Evolutionary conservation across 1,284 basidiomycete species (phyloP).

Genomic region (Boletus smithii): DNA sequence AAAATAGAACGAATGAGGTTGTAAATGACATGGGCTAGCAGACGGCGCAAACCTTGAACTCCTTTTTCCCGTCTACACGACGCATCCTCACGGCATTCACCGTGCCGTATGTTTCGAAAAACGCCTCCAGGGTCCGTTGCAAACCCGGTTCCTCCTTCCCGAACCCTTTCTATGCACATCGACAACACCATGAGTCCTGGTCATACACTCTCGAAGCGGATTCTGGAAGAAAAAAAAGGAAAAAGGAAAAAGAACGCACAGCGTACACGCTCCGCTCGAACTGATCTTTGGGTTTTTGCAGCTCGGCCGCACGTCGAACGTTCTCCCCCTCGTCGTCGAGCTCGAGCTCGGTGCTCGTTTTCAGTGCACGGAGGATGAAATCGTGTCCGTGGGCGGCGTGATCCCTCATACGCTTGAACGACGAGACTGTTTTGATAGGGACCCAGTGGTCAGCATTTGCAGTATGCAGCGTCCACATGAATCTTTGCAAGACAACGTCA

Average conservation of each 20-base stretch:
- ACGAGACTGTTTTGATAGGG: conserved; percentile 81
- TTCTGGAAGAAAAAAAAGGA: background rate
- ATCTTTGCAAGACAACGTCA: conserved; percentile 50
- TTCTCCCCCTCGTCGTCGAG: conserved; percentile 73
- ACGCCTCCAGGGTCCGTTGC: conserved; percentile 79
- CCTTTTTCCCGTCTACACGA: conserved; percentile 64
- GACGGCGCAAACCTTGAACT: conserved; percentile 68
- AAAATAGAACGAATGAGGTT: background rate
- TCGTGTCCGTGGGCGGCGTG: conserved; percentile 56
- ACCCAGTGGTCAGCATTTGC: conserved; percentile 87
- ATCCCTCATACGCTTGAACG: conserved; percentile 95
- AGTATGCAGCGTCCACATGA: conserved; percentile 89
- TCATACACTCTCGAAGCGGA: background rate
- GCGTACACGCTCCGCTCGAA: conserved; percentile 83
- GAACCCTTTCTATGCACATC: conserved; percentile 77
- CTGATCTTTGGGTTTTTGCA: conserved; percentile 70
- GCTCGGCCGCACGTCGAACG: conserved; percentile 69
- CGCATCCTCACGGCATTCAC: conserved; percentile 89
- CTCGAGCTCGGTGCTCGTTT: conserved; percentile 66
- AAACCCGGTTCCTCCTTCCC: conserved; percentile 68
- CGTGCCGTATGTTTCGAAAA: conserved; percentile 80
- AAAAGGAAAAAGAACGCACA: conserved; percentile 45
- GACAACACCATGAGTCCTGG: background rate
- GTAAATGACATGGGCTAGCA: background rate
- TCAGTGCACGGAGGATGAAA: conserved; percentile 68